Evolutionary conservation across 306 rosid genomes (phyloP).

Genomic region (Dryas octopetala): DNA sequence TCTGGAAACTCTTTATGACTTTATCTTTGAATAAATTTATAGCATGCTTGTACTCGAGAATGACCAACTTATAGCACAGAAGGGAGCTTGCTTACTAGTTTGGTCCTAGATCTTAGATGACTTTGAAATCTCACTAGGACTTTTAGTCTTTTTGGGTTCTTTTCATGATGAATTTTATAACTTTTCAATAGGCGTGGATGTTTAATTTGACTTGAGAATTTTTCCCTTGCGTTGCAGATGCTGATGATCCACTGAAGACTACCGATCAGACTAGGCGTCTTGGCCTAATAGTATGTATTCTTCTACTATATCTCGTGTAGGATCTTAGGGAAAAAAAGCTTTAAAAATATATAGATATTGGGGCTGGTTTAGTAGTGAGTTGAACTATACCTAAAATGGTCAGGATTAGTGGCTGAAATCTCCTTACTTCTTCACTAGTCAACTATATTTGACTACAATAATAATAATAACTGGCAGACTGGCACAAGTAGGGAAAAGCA

Average conservation of each 20-base stretch:
- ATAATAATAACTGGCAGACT: background rate
- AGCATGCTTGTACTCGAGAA: background rate
- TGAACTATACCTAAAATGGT: background rate
- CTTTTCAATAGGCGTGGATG: background rate
- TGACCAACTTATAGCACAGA: background rate
- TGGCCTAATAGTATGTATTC: constrained; percentile 63
- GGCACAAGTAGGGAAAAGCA: background rate
- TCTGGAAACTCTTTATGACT: background rate
- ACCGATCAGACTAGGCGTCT: constrained; percentile 77
- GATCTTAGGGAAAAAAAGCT: background rate
- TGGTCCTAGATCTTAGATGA: background rate
- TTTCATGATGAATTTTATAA: background rate
- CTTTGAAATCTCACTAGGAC: background rate
- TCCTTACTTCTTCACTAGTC: background rate
- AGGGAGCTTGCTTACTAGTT: background rate
- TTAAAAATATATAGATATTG: background rate
- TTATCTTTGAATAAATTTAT: background rate
- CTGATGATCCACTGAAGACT: constrained; percentile 76
- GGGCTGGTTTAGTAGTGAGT: background rate
- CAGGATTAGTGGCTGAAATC: background rate
- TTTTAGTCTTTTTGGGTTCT: background rate
- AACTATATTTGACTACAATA: background rate
- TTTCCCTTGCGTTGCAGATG: constrained; percentile 39
- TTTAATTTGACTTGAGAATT: background rate
- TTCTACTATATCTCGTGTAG: background rate